These are phyloP conservation scores for Ecytonucleospora hepatopenaei DNA, from an alignment of 371 early-diverging fungal species.

Conservation along the genomic window DNA sequence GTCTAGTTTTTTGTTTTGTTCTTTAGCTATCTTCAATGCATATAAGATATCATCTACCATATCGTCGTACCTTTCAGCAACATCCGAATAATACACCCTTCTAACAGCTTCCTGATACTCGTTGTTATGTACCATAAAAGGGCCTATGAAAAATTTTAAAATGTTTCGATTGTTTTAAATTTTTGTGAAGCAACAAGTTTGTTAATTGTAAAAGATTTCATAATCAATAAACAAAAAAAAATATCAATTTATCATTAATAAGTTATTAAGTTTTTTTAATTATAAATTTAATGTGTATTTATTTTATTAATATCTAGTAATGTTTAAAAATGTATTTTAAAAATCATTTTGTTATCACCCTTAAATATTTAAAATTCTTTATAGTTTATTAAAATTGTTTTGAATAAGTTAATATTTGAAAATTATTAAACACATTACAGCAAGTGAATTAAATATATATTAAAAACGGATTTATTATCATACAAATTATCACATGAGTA, in stretches of 20 bases:
- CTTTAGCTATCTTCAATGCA: constrained; percentile 53
- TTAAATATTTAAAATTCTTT: too few species aligned
- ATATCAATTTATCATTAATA: neutral
- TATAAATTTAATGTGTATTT: too few species aligned
- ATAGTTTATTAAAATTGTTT: too few species aligned
- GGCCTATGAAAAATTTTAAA: constrained; percentile 14
- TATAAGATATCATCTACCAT: constrained; percentile 57
- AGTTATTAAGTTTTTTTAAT: too few species aligned
- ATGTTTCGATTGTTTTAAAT: neutral
- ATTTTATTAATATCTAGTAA: too few species aligned
- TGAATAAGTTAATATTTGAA: too few species aligned
- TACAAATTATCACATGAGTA: too few species aligned
- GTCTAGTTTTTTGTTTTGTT: constrained; percentile 66
- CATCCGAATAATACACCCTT: constrained; percentile 89
- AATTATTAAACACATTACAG: too few species aligned
- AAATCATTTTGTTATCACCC: too few species aligned
- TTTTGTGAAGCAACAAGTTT: neutral
- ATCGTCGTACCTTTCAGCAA: constrained; percentile 94
- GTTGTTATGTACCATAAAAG: constrained; percentile 13
- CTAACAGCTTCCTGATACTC: constrained; percentile 28
- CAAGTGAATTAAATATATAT: too few species aligned
- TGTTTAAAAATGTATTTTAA: too few species aligned
- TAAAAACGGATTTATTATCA: too few species aligned
- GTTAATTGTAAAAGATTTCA: neutral
- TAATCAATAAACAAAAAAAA: neutral